Percentiles rank a stretch among this genome's conserved stretches.
phyloP scores from a whole-genome alignment of 306 rosid genomes.

The Glycyrrhiza uralensis region DNA sequence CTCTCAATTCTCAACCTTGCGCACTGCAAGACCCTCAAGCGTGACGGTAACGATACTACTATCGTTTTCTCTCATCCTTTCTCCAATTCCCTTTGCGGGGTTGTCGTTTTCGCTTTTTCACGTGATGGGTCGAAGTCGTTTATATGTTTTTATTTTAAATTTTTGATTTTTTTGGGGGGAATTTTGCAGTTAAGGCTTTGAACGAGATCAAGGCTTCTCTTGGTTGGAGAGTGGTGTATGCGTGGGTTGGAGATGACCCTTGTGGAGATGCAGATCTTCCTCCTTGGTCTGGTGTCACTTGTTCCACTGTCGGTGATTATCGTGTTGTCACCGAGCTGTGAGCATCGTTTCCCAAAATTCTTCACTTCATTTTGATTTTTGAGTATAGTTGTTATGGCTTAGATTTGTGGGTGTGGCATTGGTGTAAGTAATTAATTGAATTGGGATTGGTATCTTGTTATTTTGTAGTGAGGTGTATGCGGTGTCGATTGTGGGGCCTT shows the following conservation, averaged over 20 bases:
- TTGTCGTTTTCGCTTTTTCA: background rate
- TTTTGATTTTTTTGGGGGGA: background rate
- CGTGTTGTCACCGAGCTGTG: constrained; percentile 94
- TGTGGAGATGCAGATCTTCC: constrained; percentile 98
- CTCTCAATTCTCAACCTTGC: constrained; percentile 40
- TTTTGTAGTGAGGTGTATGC: constrained; percentile 95
- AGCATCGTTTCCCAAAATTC: background rate
- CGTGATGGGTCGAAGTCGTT: constrained; percentile 10
- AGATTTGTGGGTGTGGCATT: constrained; percentile 15
- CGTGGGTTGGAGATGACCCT: constrained; percentile 99
- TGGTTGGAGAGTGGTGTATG: constrained; percentile 99
- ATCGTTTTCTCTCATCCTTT: background rate
- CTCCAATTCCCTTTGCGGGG: background rate
- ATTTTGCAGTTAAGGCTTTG: constrained; percentile 79
- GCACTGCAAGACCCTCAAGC: constrained; percentile 86
- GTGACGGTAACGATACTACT: constrained; percentile 62
- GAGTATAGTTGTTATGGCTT: background rate
- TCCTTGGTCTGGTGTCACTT: constrained; percentile 97
- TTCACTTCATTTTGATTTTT: background rate
- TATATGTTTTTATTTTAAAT: too few species aligned
- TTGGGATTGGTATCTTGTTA: background rate
- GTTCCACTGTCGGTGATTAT: constrained; percentile 95
- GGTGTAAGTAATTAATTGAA: too few species aligned
- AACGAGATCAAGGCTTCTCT: constrained; percentile 98
- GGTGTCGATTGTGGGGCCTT: constrained; percentile 96